Conservation (phyloP, 164 flowering plant species). For the Berberis vulgaris region DNA sequence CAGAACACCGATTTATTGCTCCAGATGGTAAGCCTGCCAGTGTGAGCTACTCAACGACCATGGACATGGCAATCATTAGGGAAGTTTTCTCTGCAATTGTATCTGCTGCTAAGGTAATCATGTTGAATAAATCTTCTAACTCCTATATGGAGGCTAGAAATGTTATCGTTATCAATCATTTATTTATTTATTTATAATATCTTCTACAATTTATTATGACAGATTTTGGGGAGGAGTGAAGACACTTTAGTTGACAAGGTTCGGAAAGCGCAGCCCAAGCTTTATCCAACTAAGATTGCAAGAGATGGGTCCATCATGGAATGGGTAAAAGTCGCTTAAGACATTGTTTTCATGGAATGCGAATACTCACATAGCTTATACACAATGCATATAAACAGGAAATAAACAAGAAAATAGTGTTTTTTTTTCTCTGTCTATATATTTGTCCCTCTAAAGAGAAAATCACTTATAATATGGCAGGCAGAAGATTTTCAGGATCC, state of each 20-base stretch:
- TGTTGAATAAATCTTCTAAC: conserved; percentile 6
- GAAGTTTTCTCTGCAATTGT: conserved; percentile 61
- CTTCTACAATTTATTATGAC: conserved; percentile 6
- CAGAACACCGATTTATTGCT: conserved; percentile 80
- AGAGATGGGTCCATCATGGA: conserved; percentile 92
- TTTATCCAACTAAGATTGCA: conserved; percentile 60
- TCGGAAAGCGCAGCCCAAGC: conserved; percentile 44
- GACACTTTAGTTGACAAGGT: conserved; percentile 48
- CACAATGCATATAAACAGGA: too few relatives aligned
- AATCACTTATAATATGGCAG: conserved; percentile 25
- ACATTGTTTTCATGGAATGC: background rate
- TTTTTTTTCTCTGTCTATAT: too few relatives aligned
- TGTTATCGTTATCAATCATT: background rate
- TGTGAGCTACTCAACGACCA: conserved; percentile 90
- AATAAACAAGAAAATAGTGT: too few relatives aligned
- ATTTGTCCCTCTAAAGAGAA: background rate
- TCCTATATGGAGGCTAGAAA: background rate
- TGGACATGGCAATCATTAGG: conserved; percentile 85
- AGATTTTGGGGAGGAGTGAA: conserved; percentile 63
- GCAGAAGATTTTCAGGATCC: conserved; percentile 87
- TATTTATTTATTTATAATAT: background rate
- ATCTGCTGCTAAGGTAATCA: conserved; percentile 77
- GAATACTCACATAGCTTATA: background rate
- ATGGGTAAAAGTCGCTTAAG: conserved; percentile 44
- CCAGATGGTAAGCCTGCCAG: conserved; percentile 85